These are phyloP conservation scores for Serendipita indica DNA, from an alignment of 768 basidiomycete species.

Conservation along the genomic window DNA sequence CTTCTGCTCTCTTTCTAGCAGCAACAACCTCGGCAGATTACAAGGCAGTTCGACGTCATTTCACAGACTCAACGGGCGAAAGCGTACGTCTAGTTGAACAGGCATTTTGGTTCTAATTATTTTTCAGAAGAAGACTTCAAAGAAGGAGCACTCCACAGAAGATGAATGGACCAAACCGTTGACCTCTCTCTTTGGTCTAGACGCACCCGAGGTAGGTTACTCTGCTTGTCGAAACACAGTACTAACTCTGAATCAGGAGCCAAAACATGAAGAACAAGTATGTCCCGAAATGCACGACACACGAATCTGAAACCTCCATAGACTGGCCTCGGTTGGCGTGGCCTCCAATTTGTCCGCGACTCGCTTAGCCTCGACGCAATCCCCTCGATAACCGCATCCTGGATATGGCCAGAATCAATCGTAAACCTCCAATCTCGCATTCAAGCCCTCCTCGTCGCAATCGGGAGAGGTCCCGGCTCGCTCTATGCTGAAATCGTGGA, in stretches of 20 bases:
- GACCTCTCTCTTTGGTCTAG: not conserved
- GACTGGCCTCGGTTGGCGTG: constrained; percentile 12
- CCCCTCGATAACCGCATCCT: constrained; percentile 12
- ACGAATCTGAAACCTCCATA: not conserved
- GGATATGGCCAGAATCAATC: constrained; percentile 15
- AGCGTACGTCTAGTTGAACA: not conserved
- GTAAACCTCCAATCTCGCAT: constrained; percentile 12
- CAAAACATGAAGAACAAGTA: not conserved
- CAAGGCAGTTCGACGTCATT: not conserved
- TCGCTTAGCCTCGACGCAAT: constrained; percentile 14
- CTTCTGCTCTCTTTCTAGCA: not conserved
- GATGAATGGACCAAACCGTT: constrained; percentile 1
- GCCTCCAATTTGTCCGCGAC: constrained; percentile 13
- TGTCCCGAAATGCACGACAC: not conserved
- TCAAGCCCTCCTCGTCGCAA: constrained; percentile 16
- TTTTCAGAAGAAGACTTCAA: not conserved
- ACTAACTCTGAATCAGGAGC: not conserved
- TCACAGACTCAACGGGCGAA: not conserved
- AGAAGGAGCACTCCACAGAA: not conserved
- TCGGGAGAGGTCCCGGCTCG: constrained; percentile 17
- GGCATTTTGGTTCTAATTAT: too few species aligned
- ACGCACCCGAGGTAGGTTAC: not conserved
- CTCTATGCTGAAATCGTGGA: constrained; percentile 18
- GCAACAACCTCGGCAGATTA: not conserved
- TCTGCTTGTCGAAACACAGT: not conserved